These are phyloP conservation scores for Citrus sinensis DNA, from an alignment of 345 rosid genomes.

Conservation along the genomic window DNA sequence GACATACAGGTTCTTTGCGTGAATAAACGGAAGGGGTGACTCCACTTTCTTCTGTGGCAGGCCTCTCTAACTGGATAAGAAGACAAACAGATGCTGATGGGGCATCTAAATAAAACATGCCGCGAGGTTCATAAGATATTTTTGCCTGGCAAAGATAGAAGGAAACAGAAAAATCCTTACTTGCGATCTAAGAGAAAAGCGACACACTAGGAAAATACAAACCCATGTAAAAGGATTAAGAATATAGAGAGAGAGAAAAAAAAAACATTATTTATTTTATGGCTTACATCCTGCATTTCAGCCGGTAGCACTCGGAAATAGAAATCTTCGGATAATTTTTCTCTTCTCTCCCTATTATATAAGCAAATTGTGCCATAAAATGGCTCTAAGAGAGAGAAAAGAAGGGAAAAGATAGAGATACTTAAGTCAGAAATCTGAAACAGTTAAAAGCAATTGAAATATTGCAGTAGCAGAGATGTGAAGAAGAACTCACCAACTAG, in stretches of 20 bases:
- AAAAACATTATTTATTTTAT: not conserved
- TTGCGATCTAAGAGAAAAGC: not conserved
- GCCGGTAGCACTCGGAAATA: slow-evolving; percentile 68
- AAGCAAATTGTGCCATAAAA: slow-evolving; percentile 89
- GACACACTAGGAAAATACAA: not conserved
- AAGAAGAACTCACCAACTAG: slow-evolving; percentile 62
- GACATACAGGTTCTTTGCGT: slow-evolving; percentile 96
- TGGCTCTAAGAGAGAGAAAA: slow-evolving; percentile 62
- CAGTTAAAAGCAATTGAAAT: slow-evolving; percentile 12
- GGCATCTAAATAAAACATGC: slow-evolving; percentile 88
- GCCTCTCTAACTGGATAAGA: slow-evolving; percentile 88
- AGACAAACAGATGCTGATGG: slow-evolving; percentile 88
- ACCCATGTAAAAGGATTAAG: not conserved
- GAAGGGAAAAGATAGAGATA: slow-evolving; percentile 23
- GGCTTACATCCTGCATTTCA: slow-evolving; percentile 83
- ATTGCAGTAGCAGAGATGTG: not conserved
- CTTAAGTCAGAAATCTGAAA: slow-evolving; percentile 20
- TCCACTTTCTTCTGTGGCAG: slow-evolving; percentile 93
- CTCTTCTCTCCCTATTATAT: slow-evolving; percentile 91
- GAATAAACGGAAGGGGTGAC: slow-evolving; percentile 92
- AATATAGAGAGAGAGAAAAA: not conserved
- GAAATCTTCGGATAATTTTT: slow-evolving; percentile 89
- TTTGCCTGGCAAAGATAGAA: slow-evolving; percentile 47
- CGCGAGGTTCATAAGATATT: slow-evolving; percentile 58
- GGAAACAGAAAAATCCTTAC: slow-evolving; percentile 2